Conservation (phyloP, 257 asterid species). For the Solanum chiquidenum region DNA sequence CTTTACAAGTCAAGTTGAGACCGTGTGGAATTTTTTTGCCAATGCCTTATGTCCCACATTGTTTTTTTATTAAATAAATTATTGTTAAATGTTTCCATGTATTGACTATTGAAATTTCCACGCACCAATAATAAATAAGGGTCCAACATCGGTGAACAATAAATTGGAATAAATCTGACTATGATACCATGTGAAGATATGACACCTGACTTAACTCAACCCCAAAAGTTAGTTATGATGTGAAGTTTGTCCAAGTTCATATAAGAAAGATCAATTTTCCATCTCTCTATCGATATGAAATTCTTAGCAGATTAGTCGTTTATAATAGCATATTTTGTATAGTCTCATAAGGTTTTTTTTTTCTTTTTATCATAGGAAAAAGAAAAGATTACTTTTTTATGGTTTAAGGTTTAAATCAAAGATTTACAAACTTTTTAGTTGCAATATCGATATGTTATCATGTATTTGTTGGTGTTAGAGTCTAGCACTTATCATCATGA, state of each 20-base stretch:
- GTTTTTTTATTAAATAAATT: not conserved
- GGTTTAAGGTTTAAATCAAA: not conserved
- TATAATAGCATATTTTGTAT: too few relatives aligned
- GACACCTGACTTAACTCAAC: fast-evolving
- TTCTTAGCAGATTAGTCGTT: fast-evolving
- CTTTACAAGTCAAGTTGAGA: not conserved
- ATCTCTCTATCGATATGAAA: too few relatives aligned
- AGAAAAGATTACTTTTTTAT: not conserved
- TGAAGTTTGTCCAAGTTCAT: too few relatives aligned
- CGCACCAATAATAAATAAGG: not conserved
- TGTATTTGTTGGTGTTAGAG: not conserved
- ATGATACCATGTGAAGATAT: too few relatives aligned
- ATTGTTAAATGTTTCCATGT: not conserved
- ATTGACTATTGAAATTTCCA: not conserved
- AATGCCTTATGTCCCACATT: not conserved
- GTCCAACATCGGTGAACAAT: too few relatives aligned
- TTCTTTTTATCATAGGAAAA: not conserved
- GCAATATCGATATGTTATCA: not conserved
- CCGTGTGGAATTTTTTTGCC: not conserved
- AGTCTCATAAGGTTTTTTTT: not conserved
- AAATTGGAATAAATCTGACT: too few relatives aligned
- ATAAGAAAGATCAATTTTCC: too few relatives aligned
- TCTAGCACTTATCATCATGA: not conserved
- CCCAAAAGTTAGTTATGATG: not conserved
- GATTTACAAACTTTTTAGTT: not conserved